Conservation (phyloP, 768 basidiomycete species). For the Hemileccinum rubropunctum region DNA sequence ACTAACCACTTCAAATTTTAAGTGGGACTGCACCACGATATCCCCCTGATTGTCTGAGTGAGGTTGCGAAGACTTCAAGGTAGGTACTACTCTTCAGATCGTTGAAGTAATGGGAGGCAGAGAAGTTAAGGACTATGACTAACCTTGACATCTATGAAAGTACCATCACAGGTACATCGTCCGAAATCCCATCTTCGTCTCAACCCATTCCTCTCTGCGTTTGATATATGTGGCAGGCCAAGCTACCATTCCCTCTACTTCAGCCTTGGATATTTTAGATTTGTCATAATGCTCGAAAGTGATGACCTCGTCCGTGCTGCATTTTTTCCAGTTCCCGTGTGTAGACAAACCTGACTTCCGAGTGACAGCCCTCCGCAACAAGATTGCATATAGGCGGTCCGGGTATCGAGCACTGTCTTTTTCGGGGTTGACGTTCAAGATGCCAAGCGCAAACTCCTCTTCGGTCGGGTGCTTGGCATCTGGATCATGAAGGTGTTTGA, state of each 20-base stretch:
- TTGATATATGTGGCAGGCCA: no score
- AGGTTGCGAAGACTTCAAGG: no score
- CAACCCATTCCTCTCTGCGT: neutral
- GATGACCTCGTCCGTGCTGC: neutral
- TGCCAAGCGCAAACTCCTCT: neutral
- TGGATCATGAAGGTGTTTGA: neutral
- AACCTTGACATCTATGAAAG: no score
- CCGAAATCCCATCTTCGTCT: neutral
- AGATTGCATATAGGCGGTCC: neutral
- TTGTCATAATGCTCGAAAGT: neutral
- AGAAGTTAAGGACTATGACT: no score
- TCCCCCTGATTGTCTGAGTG: no score
- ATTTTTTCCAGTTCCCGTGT: neutral
- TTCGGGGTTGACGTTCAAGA: neutral
- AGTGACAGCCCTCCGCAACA: neutral
- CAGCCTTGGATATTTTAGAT: neutral
- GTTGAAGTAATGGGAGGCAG: no score
- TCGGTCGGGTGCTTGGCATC: neutral
- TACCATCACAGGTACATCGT: neutral
- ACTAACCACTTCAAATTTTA: no score
- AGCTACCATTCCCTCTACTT: no score
- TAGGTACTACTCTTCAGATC: no score
- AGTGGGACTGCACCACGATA: no score
- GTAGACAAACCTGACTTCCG: neutral
- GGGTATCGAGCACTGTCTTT: neutral